Percentiles rank a stretch among this genome's conserved stretches.
These are phyloP conservation scores for Lolium multiflorum DNA, from an alignment of 176 grass and related monocot species.

Conservation along the genomic window DNA sequence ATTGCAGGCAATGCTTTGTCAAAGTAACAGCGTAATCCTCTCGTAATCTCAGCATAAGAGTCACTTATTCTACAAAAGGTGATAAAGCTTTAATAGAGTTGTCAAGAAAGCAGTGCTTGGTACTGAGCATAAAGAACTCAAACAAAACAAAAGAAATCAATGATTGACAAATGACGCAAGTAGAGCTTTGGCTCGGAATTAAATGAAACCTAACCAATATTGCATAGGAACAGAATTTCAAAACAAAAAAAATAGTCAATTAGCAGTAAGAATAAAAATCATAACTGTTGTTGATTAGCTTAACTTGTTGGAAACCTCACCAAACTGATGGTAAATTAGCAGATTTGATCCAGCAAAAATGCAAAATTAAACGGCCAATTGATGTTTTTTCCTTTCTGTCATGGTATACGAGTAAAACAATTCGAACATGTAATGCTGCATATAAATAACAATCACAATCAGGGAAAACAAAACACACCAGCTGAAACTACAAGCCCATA, in stretches of 20 bases:
- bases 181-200: background rate
- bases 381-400: conserved; percentile 12
- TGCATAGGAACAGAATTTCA: conserved; percentile 16
- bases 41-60: conserved; percentile 81
- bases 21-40: conserved; percentile 93
- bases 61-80: conserved; percentile 74
- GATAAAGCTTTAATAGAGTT: conserved; percentile 29
- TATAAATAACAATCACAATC: background rate
- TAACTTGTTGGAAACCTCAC: background rate
- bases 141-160: background rate
- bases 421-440: background rate
- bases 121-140: conserved; percentile 12
- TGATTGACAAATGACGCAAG: background rate
- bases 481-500: conserved; percentile 33
- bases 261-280: background rate
- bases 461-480: background rate
- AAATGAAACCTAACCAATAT: background rate
- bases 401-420: background rate
- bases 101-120: conserved; percentile 10
- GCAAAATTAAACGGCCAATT: background rate
- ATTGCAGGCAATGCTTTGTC: conserved; percentile 94
- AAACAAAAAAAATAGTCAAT: background rate
- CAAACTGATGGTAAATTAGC: conserved; percentile 16
- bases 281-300: background rate
- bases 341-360: background rate